These are phyloP conservation scores for Actinomucor elegans DNA, from an alignment of 371 early-diverging fungal genomes.

Conservation along the genomic window DNA sequence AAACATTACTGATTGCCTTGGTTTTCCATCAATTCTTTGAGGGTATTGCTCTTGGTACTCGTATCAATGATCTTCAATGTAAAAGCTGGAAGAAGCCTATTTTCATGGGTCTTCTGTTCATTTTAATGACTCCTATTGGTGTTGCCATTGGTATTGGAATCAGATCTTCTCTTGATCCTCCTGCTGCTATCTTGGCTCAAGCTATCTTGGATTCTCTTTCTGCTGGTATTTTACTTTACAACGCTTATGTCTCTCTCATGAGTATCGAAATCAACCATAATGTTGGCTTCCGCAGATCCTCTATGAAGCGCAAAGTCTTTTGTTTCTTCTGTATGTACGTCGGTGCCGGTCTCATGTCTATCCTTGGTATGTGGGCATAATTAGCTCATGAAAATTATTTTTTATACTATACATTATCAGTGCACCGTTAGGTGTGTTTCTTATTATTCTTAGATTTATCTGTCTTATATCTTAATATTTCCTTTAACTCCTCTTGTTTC, in stretches of 20 bases:
- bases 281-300: constrained; percentile 48
- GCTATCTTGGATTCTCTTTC: constrained; percentile 78
- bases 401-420: no score
- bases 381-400: no score
- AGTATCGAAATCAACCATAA: constrained; percentile 67
- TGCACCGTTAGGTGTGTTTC: no score
- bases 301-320: constrained; percentile 35
- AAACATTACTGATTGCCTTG: constrained; percentile 69
- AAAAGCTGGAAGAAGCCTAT: constrained; percentile 33
- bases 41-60: constrained; percentile 80
- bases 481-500: no score
- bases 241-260: constrained; percentile 72
- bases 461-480: no score
- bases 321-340: constrained; percentile 58
- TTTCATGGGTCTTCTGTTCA: constrained; percentile 41
- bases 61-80: constrained; percentile 71
- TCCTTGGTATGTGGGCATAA: constrained; percentile 71
- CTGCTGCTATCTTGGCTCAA: constrained; percentile 58
- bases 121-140: constrained; percentile 75
- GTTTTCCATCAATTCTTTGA: constrained; percentile 90
- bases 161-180: constrained; percentile 54
- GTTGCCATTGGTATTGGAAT: constrained; percentile 76
- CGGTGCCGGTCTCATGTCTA: constrained; percentile 70
- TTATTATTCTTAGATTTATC: no score
- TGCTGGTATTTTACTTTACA: constrained; percentile 82